These are phyloP conservation scores for Boletus rubescentipes DNA, from an alignment of 768 basidiomycete genomes.

Conservation along the genomic window DNA sequence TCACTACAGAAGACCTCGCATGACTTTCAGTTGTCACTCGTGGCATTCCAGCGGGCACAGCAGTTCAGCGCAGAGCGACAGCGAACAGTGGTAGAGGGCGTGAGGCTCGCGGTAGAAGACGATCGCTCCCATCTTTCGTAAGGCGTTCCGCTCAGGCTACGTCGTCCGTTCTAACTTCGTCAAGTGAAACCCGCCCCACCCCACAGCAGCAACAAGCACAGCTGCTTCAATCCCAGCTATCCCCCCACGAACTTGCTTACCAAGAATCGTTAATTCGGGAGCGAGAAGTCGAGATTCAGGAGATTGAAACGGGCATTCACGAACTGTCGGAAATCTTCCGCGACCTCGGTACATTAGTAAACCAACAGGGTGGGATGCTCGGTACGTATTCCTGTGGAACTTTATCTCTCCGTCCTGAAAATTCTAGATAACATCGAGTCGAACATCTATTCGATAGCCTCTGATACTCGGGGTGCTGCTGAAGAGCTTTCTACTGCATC, in stretches of 20 bases:
- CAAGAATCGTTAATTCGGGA: slow-evolving; percentile 85
- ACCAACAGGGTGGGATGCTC: slow-evolving; percentile 92
- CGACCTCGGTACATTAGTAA: slow-evolving; percentile 91
- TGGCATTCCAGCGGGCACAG: slow-evolving; percentile 90
- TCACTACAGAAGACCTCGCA: slow-evolving; percentile 89
- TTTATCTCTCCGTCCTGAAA: neutral
- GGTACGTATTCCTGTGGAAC: slow-evolving; percentile 50
- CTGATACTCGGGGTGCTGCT: slow-evolving; percentile 78
- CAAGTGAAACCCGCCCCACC: slow-evolving; percentile 40
- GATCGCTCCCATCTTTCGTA: slow-evolving; percentile 42
- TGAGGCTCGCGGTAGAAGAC: slow-evolving; percentile 82
- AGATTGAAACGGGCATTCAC: slow-evolving; percentile 96
- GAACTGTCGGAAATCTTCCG: slow-evolving; percentile 96
- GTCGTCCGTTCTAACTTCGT: slow-evolving; percentile 1
- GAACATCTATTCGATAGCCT: slow-evolving; percentile 84
- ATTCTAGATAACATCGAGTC: slow-evolving; percentile 88
- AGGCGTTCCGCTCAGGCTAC: neutral
- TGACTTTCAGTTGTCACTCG: slow-evolving; percentile 86
- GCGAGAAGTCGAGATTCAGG: slow-evolving; percentile 90
- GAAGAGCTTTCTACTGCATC: slow-evolving; percentile 87
- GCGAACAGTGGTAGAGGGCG: slow-evolving; percentile 82
- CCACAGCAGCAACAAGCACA: slow-evolving; percentile 69
- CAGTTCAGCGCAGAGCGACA: slow-evolving; percentile 89
- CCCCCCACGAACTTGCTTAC: slow-evolving; percentile 89
- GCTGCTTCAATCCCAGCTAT: slow-evolving; percentile 68